Conservation (phyloP, 2,329 filamentous ascomycete genomes). For the Colletotrichum sojae region DNA sequence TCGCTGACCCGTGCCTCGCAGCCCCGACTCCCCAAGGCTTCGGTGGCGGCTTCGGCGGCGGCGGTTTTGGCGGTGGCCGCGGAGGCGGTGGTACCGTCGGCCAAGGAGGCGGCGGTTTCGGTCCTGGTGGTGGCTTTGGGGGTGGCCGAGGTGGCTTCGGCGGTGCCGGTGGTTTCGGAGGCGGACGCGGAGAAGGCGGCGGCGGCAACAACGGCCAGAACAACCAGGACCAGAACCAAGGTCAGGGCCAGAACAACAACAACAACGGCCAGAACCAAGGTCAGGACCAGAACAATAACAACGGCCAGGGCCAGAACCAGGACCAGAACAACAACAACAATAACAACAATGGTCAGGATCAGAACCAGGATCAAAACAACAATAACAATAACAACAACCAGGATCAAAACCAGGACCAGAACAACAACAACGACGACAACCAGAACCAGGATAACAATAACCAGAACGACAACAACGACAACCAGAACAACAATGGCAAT, state of each 20-base stretch:
- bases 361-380: background rate
- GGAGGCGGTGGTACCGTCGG: conserved; percentile 3
- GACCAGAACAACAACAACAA: background rate
- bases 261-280: no score
- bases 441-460: background rate
- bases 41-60: conserved; percentile 5
- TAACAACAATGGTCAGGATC: background rate
- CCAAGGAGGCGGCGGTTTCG: background rate
- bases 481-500: background rate
- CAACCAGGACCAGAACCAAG: background rate
- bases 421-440: background rate
- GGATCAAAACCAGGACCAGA: background rate
- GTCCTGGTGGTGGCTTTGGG: background rate
- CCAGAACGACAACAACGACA: background rate
- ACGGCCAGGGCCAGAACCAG: background rate
- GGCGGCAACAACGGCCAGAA: background rate
- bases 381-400: background rate
- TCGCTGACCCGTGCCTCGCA: background rate
- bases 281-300: background rate
- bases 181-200: background rate
- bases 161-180: conserved; percentile 7
- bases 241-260: background rate
- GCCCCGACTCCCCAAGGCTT: conserved; percentile 23
- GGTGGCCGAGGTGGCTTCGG: conserved; percentile 1
- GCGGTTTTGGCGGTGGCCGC: background rate